Base-by-base conservation (phyloP, 371 early-diverging fungal genomes). In the Haplosporangium sp. region DNA sequence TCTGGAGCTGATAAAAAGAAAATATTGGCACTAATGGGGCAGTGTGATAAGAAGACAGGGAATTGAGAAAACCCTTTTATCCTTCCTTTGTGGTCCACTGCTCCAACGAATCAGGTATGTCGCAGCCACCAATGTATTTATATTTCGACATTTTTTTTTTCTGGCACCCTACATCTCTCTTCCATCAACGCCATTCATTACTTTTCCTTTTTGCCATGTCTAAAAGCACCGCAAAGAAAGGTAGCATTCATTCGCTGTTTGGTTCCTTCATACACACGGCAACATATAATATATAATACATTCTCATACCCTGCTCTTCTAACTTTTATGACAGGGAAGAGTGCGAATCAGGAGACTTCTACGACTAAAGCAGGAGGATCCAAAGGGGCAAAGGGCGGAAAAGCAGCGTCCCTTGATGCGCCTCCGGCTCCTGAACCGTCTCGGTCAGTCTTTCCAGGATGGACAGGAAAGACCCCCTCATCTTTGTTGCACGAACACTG, bases 391-490 rank as follows among this genome's bases (percentile, higher is more conserved):
- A 74, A 69, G 36, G 59, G 59, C n/a, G 76, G 70, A 7, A 75
- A 63, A 40, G 54, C 29, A 14, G 50, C 41, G 3, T 40, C 14
- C 5, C 23, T 40, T 13, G 64, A 67, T 13, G 72, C 64, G 10
- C 63, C 71, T 18, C 52, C 71, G 1, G 67, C 67, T 5, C 77
- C 77, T 7, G 72, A 77, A 43, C 53, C 65, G n/a, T 67, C 77
- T 42, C 62, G 69, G 21, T 51, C 80, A 6, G 61, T 91, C 47
- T 95, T 94, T 77, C 91, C 89, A 10, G 86, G 86, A 40, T 94
- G 95, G 95, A 95, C 95, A 0, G 96, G 96, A 59, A 94, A 94
- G 62, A 92, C 93, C 0, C 95, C 96, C 0, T 87, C 90, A 5
- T 87, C 90, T 6, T 81, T 94, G 3, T 82, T 96, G 8, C 86